A percentile compares a stretch with the other conserved stretches of the same genome.
These are phyloP conservation scores for Xylaria sp. DNA, from an alignment of 2,329 filamentous ascomycete genomes.

Conservation along the genomic window DNA sequence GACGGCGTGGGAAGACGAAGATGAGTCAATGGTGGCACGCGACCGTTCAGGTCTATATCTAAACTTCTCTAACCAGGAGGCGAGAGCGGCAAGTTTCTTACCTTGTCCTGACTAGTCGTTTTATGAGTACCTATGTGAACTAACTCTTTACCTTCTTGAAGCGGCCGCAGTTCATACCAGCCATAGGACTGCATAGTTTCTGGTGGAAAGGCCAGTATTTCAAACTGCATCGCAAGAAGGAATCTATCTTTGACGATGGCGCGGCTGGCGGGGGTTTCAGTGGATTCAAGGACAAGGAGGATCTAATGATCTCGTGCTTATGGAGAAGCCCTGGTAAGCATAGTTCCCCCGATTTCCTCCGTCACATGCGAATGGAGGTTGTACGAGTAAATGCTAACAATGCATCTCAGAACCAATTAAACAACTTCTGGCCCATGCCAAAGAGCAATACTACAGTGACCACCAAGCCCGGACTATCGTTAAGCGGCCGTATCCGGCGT, in stretches of 20 bases:
- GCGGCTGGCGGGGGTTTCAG: constrained; percentile 40
- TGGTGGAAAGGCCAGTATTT: constrained; percentile 61
- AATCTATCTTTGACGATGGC: constrained; percentile 48
- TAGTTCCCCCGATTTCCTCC: background rate
- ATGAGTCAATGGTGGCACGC: constrained; percentile 40
- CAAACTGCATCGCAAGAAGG: constrained; percentile 52
- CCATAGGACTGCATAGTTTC: constrained; percentile 58
- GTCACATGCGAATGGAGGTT: background rate
- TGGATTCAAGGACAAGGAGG: constrained; percentile 57
- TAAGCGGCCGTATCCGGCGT: constrained; percentile 57
- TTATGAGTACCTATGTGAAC: constrained; percentile 5
- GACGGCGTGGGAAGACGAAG: constrained; percentile 57
- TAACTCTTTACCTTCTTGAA: constrained; percentile 29
- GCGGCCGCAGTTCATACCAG: constrained; percentile 60
- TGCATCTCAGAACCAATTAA: constrained; percentile 57
- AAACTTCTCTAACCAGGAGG: constrained; percentile 65
- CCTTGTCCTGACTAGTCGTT: background rate
- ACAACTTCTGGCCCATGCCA: constrained; percentile 58
- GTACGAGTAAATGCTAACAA: background rate
- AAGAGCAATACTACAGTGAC: constrained; percentile 56
- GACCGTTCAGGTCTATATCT: constrained; percentile 51
- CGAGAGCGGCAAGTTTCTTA: constrained; percentile 50
- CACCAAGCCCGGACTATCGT: constrained; percentile 64
- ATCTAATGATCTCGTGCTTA: constrained; percentile 60
- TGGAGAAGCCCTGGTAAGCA: constrained; percentile 50